phyloP scores from a whole-genome alignment of 768 basidiomycete species.

The Russula olivacea region DNA sequence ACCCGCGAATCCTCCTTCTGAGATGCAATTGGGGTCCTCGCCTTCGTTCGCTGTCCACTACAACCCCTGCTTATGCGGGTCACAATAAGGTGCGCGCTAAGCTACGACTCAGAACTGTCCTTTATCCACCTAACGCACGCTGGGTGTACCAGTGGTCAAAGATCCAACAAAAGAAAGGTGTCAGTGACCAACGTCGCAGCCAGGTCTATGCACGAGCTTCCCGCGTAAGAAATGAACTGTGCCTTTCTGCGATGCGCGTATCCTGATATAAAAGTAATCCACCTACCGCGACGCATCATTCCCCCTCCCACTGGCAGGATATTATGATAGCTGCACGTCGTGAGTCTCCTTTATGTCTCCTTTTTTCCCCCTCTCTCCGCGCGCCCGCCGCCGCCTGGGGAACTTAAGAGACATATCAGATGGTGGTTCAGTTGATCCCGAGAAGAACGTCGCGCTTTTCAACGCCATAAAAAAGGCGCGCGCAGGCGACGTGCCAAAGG shows the following conservation, averaged over 20 bases:
- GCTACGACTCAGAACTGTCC: background rate
- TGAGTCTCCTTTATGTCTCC: constrained; percentile 7
- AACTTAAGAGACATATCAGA: constrained; percentile 6
- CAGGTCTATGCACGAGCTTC: constrained; percentile 14
- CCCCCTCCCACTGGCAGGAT: constrained; percentile 5
- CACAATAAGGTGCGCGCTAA: constrained; percentile 23
- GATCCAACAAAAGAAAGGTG: constrained; percentile 25
- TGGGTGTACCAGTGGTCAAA: constrained; percentile 23
- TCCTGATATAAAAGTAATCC: background rate
- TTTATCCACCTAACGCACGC: background rate
- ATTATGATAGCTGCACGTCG: constrained; percentile 24
- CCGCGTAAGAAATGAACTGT: constrained; percentile 14
- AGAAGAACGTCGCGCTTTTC: constrained; percentile 19
- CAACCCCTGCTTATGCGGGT: constrained; percentile 10
- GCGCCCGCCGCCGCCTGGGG: background rate
- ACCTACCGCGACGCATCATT: no score
- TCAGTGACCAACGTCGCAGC: constrained; percentile 20
- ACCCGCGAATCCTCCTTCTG: background rate
- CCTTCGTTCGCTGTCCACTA: constrained; percentile 7
- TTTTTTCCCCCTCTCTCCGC: background rate
- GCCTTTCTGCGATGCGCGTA: background rate
- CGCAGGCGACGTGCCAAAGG: constrained; percentile 22
- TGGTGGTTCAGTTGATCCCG: constrained; percentile 20
- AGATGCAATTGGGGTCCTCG: no score
- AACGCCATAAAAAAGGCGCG: constrained; percentile 21